A percentile compares a stretch with the other conserved stretches of the same genome.
phyloP scores from a whole-genome alignment of 768 basidiomycete genomes.

The Collybiopsis luxurians region DNA sequence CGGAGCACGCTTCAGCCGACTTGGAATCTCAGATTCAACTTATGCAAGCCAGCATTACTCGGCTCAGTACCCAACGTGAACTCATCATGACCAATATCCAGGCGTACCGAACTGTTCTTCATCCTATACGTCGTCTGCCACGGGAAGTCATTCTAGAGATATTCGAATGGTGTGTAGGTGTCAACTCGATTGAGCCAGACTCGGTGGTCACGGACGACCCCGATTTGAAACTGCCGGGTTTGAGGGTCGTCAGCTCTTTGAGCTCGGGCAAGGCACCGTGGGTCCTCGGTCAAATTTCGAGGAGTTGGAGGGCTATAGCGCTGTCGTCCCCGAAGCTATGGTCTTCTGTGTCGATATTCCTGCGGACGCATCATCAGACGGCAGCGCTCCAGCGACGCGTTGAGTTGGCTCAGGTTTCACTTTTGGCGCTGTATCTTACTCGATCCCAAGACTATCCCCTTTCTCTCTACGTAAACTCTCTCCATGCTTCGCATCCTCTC shows the following conservation, averaged over 20 bases:
- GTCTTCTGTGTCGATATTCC: neutral
- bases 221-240: neutral
- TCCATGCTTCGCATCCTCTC: neutral
- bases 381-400: neutral
- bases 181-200: neutral
- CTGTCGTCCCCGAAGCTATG: neutral
- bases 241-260: neutral
- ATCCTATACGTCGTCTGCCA: neutral
- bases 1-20: neutral
- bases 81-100: neutral
- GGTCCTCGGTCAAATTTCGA: neutral
- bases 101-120: neutral
- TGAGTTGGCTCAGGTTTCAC: neutral
- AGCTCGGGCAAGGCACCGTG: neutral
- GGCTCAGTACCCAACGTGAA: neutral
- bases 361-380: neutral
- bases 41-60: neutral
- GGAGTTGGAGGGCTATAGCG: neutral
- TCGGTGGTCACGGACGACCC: neutral
- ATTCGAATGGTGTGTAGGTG: neutral
- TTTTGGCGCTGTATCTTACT: neutral
- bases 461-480: neutral
- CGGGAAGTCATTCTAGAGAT: neutral
- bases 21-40: neutral
- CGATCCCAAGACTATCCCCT: neutral